These are phyloP conservation scores for Aureobasidium sp. DNA, from an alignment of 2,329 filamentous ascomycete genomes.

Conservation along the genomic window DNA sequence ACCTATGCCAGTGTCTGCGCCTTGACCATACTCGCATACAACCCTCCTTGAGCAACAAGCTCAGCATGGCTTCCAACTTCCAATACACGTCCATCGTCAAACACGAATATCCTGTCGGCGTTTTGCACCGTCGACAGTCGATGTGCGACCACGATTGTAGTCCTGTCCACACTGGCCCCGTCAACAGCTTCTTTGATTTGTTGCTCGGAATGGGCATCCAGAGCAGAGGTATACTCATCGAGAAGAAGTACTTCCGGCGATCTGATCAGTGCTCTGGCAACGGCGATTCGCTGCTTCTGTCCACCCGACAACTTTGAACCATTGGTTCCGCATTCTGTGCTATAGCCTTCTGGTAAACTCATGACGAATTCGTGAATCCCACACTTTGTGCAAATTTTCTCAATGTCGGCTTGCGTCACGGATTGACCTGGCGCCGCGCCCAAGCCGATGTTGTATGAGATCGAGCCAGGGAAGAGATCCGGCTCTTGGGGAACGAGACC, in stretches of 20 bases:
- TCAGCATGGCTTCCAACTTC: constrained; percentile 57
- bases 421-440: constrained; percentile 26
- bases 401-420: constrained; percentile 25
- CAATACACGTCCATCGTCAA: constrained; percentile 58
- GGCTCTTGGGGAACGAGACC: constrained; percentile 41
- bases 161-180: constrained; percentile 37
- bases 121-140: constrained; percentile 70
- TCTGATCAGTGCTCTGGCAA: constrained; percentile 41
- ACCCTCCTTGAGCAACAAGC: constrained; percentile 42
- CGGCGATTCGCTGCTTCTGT: constrained; percentile 40
- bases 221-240: constrained; percentile 41
- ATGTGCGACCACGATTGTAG: constrained; percentile 72
- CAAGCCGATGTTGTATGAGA: constrained; percentile 39
- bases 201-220: constrained; percentile 40
- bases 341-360: constrained; percentile 41
- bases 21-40: constrained; percentile 36
- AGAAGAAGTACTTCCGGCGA: constrained; percentile 41
- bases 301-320: constrained; percentile 39
- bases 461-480: constrained; percentile 39
- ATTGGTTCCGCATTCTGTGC: constrained; percentile 38
- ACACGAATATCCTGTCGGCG: constrained; percentile 72
- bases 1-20: constrained; percentile 27
- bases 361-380: constrained; percentile 43
- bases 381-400: constrained; percentile 35
- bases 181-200: constrained; percentile 37